phyloP scores from a whole-genome alignment of 176 grass and related monocot genomes.

The Stipa capillata region DNA sequence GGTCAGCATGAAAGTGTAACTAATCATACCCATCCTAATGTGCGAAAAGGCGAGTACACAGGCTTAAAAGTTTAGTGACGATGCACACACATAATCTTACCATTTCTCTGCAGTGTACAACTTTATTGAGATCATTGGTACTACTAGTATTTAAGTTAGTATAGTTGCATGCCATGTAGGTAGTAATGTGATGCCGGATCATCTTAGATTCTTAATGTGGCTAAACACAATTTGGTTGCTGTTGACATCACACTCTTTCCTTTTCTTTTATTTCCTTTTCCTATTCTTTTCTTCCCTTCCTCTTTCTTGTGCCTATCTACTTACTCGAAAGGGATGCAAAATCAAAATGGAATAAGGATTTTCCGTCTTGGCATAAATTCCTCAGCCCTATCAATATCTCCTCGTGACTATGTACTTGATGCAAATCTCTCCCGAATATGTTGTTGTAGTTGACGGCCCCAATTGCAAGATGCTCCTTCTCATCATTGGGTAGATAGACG shows the following conservation, averaged over 20 bases:
- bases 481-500: neutral
- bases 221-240: neutral
- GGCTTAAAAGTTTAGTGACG: neutral
- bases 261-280: neutral
- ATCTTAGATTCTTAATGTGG: neutral
- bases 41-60: neutral
- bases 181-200: neutral
- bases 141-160: neutral
- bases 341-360: conserved; percentile 5
- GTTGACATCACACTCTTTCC: neutral
- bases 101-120: neutral
- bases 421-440: neutral
- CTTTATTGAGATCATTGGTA: neutral
- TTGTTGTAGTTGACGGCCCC: conserved; percentile 1
- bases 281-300: neutral
- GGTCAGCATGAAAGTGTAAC: neutral
- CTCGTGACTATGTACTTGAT: conserved; percentile 17
- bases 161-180: neutral
- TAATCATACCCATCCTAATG: neutral
- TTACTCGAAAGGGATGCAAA: conserved; percentile 18
- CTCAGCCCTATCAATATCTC: conserved; percentile 1
- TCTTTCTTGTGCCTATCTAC: neutral
- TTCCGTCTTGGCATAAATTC: neutral
- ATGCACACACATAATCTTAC: neutral
- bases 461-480: neutral